Evolutionary conservation across 1,284 basidiomycete species (phyloP).

Genomic region (Leccinum subrobustum): DNA sequence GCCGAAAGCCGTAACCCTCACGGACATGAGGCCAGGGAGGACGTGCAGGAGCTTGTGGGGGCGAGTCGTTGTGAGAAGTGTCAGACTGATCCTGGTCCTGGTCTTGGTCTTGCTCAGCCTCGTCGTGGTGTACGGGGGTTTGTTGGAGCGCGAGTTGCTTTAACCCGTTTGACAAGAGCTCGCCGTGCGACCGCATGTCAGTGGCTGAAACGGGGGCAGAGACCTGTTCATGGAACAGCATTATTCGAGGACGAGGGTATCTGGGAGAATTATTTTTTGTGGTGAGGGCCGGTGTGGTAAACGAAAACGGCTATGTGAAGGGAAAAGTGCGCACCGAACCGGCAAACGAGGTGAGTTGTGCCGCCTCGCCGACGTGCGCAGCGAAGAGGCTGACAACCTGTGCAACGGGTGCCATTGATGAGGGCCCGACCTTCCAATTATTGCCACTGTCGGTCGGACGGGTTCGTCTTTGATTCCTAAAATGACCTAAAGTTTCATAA

Average conservation of each 20-base stretch:
- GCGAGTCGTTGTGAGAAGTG: conserved; percentile 7
- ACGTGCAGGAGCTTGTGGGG: conserved; percentile 20
- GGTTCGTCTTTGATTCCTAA: conserved; percentile 33
- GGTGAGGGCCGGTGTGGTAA: neutral
- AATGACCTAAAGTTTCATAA: conserved; percentile 37
- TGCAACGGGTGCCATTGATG: conserved; percentile 1
- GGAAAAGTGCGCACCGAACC: conserved; percentile 6
- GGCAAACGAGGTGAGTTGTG: conserved; percentile 8
- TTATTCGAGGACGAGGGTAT: neutral
- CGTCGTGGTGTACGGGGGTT: conserved; percentile 1
- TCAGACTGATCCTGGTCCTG: conserved; percentile 1
- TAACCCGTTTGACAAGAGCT: conserved; percentile 27
- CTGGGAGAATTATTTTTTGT: neutral
- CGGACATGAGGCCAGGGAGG: conserved; percentile 39
- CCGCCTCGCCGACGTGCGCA: neutral
- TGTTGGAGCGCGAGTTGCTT: conserved; percentile 21
- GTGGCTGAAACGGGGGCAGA: conserved; percentile 2
- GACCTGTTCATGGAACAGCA: neutral
- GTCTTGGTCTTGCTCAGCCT: neutral
- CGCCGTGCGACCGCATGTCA: conserved; percentile 21
- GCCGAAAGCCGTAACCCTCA: conserved; percentile 83
- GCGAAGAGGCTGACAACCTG: conserved; percentile 19
- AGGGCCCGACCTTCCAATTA: conserved; percentile 22
- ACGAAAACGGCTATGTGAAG: conserved; percentile 28
- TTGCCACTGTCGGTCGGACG: conserved; percentile 2